A percentile compares a stretch with the other conserved stretches of the same genome.
These are phyloP conservation scores for Metschnikowia cerradonensis DNA, from an alignment of 805 yeast species.

Conservation along the genomic window DNA sequence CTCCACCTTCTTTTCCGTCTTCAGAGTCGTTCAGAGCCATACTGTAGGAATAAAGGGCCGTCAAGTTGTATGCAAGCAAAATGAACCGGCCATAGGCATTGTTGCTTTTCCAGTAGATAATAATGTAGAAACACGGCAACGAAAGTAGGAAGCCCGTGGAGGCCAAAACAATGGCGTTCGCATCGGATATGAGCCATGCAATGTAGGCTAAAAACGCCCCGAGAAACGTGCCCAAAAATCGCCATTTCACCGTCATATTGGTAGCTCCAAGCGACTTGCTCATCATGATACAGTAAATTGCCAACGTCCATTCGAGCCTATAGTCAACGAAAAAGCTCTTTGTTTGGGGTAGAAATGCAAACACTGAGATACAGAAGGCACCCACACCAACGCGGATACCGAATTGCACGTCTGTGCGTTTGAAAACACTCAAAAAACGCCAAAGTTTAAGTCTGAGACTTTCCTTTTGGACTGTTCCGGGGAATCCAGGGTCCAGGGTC, in stretches of 20 bases:
- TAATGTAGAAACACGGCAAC: slow-evolving; percentile 51
- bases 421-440: slow-evolving; percentile 48
- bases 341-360: slow-evolving; percentile 62
- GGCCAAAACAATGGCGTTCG: slow-evolving; percentile 51
- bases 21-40: slow-evolving; percentile 55
- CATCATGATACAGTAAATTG: slow-evolving; percentile 81
- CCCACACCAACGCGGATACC: slow-evolving; percentile 80
- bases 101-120: slow-evolving; percentile 61
- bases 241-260: slow-evolving; percentile 69
- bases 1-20: slow-evolving; percentile 66
- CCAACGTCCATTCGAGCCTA: slow-evolving; percentile 83
- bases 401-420: slow-evolving; percentile 68
- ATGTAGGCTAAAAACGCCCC: slow-evolving; percentile 63
- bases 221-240: slow-evolving; percentile 67
- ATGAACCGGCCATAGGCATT: slow-evolving; percentile 68
- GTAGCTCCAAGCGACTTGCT: slow-evolving; percentile 84
- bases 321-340: slow-evolving; percentile 53
- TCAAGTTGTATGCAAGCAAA: slow-evolving; percentile 69
- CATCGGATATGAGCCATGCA: slow-evolving; percentile 57
- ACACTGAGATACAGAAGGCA: slow-evolving; percentile 57
- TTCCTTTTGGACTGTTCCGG: slow-evolving; percentile 1
- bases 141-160: slow-evolving; percentile 45
- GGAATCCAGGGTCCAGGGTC: background rate
- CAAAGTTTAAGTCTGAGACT: slow-evolving; percentile 32
- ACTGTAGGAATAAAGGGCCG: slow-evolving; percentile 72